Percentiles rank a stretch among this genome's conserved stretches.
These are phyloP conservation scores for Coemansia sp. DNA, from an alignment of 192 early-diverging fungal genomes.

Conservation along the genomic window DNA sequence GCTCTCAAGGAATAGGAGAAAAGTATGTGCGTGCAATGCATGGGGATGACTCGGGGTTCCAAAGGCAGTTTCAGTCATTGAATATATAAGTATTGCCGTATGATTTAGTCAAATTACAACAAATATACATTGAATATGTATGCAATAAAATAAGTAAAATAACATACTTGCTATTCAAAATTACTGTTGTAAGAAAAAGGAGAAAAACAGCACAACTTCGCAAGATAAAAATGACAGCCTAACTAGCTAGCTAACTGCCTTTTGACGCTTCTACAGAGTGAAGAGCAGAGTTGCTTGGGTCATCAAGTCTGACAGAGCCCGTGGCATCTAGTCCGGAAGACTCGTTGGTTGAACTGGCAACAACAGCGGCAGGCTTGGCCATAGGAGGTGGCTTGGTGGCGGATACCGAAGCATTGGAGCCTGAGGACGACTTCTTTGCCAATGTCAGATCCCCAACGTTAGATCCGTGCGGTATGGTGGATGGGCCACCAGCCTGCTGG, in stretches of 20 bases:
- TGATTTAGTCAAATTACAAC: too few relatives aligned
- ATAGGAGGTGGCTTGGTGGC: constrained; percentile 29
- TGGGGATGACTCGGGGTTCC: constrained; percentile 42
- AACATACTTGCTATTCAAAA: not conserved
- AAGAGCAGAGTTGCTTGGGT: not conserved
- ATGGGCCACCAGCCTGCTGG: too few relatives aligned
- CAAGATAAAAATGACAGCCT: constrained; percentile 11
- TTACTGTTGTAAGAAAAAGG: too few relatives aligned
- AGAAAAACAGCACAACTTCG: not conserved
- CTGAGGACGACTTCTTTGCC: constrained; percentile 4
- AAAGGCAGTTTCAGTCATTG: constrained; percentile 39
- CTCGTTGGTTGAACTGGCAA: not conserved
- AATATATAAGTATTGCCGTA: constrained; percentile 8
- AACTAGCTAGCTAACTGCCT: constrained; percentile 26
- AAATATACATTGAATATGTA: not conserved
- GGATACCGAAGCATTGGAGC: not conserved
- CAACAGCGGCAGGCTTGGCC: constrained; percentile 30
- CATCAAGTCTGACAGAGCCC: not conserved
- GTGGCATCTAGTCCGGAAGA: not conserved
- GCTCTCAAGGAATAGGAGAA: constrained; percentile 70
- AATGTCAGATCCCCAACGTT: constrained; percentile 13
- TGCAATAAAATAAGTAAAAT: not conserved
- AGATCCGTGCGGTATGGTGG: not conserved
- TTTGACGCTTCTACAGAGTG: constrained; percentile 10
- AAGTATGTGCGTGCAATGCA: constrained; percentile 46